phyloP scores from a whole-genome alignment of 1,139 yeast genomes.

The Lodderomyces oxycetoniae region DNA sequence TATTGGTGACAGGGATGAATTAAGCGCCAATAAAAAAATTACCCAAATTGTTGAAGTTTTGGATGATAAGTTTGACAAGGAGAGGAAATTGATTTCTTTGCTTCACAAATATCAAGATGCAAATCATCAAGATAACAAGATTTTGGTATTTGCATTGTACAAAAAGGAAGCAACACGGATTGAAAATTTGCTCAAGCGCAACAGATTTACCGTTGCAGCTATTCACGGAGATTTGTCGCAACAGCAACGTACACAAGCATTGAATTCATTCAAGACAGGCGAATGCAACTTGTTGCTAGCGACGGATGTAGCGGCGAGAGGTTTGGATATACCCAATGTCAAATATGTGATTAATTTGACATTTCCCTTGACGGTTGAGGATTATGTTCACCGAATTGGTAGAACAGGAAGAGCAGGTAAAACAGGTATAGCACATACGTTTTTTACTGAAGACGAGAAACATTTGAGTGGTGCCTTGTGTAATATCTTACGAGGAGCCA shows the following conservation, averaged over 20 bases:
- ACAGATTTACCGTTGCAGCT: constrained; percentile 81
- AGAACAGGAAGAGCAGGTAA: constrained; percentile 99
- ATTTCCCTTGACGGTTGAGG: constrained; percentile 96
- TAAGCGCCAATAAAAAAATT: constrained; percentile 89
- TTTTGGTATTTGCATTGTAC: constrained; percentile 87
- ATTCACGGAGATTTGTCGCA: constrained; percentile 95
- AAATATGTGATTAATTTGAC: constrained; percentile 94
- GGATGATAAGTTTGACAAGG: constrained; percentile 80
- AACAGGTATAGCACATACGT: constrained; percentile 88
- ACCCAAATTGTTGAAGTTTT: constrained; percentile 91
- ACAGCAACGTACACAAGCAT: constrained; percentile 84
- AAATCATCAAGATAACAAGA: constrained; percentile 68
- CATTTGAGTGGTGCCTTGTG: constrained; percentile 93
- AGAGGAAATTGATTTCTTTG: constrained; percentile 65
- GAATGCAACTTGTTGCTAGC: constrained; percentile 75
- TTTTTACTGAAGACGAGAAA: constrained; percentile 95
- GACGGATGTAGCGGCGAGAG: constrained; percentile 99
- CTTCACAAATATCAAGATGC: constrained; percentile 73
- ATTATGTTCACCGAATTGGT: constrained; percentile 96
- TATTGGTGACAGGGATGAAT: constrained; percentile 91
- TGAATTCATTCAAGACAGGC: constrained; percentile 82
- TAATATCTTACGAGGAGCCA: constrained; percentile 88
- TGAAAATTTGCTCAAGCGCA: constrained; percentile 67
- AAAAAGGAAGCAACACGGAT: constrained; percentile 94
- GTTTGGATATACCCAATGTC: constrained; percentile 95